Percentiles rank a stretch among this genome's conserved stretches.
Evolutionary conservation across 2,329 filamentous ascomycete species (phyloP).

Genomic region (Penicillium brasilianum): DNA sequence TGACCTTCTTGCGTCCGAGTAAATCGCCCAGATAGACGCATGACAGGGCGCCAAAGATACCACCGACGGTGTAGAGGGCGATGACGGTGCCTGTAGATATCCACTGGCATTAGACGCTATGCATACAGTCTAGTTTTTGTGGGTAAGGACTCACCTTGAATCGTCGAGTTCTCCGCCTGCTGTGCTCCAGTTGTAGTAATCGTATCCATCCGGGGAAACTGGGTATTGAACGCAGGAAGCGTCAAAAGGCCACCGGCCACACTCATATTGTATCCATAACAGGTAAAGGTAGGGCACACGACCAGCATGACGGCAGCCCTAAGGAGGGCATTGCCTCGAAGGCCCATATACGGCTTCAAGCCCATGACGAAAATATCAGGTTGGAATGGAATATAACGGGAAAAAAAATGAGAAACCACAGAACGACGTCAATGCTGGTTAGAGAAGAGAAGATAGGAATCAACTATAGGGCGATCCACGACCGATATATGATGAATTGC

Average conservation of each 20-base stretch:
- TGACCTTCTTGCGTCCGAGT: conserved; percentile 53
- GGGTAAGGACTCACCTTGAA: conserved; percentile 39
- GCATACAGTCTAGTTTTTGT: neutral
- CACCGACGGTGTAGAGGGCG: conserved; percentile 53
- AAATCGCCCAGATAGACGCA: conserved; percentile 53
- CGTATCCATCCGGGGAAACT: conserved; percentile 58
- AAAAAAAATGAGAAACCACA: neutral
- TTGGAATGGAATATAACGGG: neutral
- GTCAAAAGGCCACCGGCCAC: conserved; percentile 56
- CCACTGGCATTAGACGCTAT: neutral
- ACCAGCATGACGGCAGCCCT: conserved; percentile 30
- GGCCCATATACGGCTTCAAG: conserved; percentile 29
- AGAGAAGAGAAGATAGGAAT: neutral
- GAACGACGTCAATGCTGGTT: neutral
- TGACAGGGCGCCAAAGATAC: conserved; percentile 53
- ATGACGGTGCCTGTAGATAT: conserved; percentile 46
- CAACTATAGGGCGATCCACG: neutral
- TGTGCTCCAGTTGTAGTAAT: conserved; percentile 48
- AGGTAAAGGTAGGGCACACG: conserved; percentile 47
- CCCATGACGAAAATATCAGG: conserved; percentile 22
- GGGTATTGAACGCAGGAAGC: conserved; percentile 30
- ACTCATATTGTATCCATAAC: conserved; percentile 60
- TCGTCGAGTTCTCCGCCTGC: conserved; percentile 52
- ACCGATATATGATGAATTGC: conserved; percentile 7
- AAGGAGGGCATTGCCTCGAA: conserved; percentile 29